Percentiles rank a stretch among this genome's conserved stretches.
These are phyloP conservation scores for Thelonectria rubi DNA, from an alignment of 2,329 filamentous ascomycete species.

Conservation along the genomic window DNA sequence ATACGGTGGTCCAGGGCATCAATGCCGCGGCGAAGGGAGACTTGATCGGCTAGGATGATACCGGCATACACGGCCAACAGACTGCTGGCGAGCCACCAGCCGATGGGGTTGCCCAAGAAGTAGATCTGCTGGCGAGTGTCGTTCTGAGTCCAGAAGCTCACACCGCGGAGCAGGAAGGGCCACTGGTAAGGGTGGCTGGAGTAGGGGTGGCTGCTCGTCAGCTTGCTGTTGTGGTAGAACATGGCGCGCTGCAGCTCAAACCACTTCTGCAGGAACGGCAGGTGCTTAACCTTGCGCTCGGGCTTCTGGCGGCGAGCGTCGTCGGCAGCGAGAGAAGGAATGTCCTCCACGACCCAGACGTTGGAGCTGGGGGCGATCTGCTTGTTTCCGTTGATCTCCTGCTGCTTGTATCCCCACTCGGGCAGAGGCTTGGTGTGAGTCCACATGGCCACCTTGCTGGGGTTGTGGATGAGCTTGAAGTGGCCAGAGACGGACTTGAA, in stretches of 20 bases:
- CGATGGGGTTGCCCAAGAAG: slow-evolving; percentile 95
- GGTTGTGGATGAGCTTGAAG: slow-evolving; percentile 95
- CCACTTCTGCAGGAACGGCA: slow-evolving; percentile 94
- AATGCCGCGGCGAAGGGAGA: slow-evolving; percentile 90
- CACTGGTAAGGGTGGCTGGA: slow-evolving; percentile 94
- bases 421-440: slow-evolving; percentile 95
- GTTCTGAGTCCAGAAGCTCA: slow-evolving; percentile 99
- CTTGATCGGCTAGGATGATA: slow-evolving; percentile 90
- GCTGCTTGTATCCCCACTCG: slow-evolving; percentile 96
- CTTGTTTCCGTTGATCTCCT: slow-evolving; percentile 99
- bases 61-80: slow-evolving; percentile 92
- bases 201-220: slow-evolving; percentile 97
- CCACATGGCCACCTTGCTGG: slow-evolving; percentile 99
- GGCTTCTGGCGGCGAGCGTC: slow-evolving; percentile 79
- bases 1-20: slow-evolving; percentile 93
- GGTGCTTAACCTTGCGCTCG: slow-evolving; percentile 78
- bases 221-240: slow-evolving; percentile 99
- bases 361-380: slow-evolving; percentile 90
- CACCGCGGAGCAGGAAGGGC: slow-evolving; percentile 96
- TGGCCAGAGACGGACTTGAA: slow-evolving; percentile 92
- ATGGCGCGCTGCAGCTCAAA: slow-evolving; percentile 96
- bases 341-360: slow-evolving; percentile 92
- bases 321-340: slow-evolving; percentile 79
- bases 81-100: slow-evolving; percentile 96
- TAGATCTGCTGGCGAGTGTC: slow-evolving; percentile 97